A percentile compares a stretch with the other conserved stretches of the same genome.
phyloP scores from a whole-genome alignment of 1,284 basidiomycete species.

The Rhodotorula sp. region DNA sequence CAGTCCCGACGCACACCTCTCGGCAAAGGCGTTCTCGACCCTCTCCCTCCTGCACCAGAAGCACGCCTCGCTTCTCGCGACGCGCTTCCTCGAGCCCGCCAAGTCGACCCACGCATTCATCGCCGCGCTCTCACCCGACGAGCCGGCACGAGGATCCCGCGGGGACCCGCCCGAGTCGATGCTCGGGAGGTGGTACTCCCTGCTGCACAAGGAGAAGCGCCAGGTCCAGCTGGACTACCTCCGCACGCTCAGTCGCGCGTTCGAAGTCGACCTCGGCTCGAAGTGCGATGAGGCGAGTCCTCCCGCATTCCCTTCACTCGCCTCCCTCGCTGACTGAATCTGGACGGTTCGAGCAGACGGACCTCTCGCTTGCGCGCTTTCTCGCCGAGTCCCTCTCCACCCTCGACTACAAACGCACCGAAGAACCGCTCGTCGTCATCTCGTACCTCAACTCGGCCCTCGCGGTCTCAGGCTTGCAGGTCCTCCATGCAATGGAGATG shows the following conservation, averaged over 20 bases:
- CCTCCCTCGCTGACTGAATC: conserved; percentile 35
- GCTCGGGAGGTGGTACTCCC: conserved; percentile 79
- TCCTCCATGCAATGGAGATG: conserved; percentile 51
- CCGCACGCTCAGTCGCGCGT: conserved; percentile 73
- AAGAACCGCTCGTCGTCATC: conserved; percentile 84
- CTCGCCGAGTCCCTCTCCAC: conserved; percentile 90
- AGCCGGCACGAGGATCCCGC: conserved; percentile 51
- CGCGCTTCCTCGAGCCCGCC: conserved; percentile 76
- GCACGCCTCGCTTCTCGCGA: conserved; percentile 83
- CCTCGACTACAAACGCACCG: conserved; percentile 90
- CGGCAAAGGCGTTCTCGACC: conserved; percentile 72
- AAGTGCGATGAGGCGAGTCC: conserved; percentile 52
- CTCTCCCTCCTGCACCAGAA: conserved; percentile 83
- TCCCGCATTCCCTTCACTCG: conserved; percentile 41
- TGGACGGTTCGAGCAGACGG: conserved; percentile 56
- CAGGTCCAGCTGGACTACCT: conserved; percentile 79
- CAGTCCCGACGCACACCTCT: conserved; percentile 62
- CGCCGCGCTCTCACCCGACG: conserved; percentile 56
- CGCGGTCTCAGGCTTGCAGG: conserved; percentile 79
- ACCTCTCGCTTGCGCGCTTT: conserved; percentile 79
- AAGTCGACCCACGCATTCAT: conserved; percentile 80
- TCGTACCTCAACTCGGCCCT: conserved; percentile 75
- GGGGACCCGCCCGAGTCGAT: conserved; percentile 65
- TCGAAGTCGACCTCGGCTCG: conserved; percentile 61
- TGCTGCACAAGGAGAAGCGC: conserved; percentile 85